These are phyloP conservation scores for Candida methanosorbosa DNA, from an alignment of 805 yeast genomes.

Conservation along the genomic window DNA sequence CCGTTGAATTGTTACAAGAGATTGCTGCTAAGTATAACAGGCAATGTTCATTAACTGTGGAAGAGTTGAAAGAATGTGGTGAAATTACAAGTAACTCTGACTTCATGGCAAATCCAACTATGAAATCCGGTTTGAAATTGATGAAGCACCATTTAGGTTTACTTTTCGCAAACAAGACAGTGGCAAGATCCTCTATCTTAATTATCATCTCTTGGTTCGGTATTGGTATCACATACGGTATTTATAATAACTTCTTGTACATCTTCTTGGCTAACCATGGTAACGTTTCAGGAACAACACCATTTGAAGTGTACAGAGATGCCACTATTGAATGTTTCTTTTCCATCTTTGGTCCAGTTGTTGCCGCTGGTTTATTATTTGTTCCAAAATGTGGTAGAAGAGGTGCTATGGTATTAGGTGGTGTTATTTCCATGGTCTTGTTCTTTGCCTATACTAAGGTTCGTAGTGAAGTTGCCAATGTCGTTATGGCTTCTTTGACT, in stretches of 20 bases:
- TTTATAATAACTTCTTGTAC: constrained; percentile 46
- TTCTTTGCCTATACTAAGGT: constrained; percentile 58
- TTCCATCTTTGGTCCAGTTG: constrained; percentile 44
- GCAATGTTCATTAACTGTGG: constrained; percentile 32
- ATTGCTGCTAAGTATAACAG: constrained; percentile 39
- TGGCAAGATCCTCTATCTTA: constrained; percentile 37
- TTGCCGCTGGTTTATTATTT: constrained; percentile 33
- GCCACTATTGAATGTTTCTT: constrained; percentile 36
- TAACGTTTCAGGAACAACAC: constrained; percentile 31
- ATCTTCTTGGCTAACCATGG: constrained; percentile 43
- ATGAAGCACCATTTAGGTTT: constrained; percentile 31
- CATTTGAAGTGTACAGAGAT: constrained; percentile 36
- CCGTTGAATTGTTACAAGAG: constrained; percentile 30
- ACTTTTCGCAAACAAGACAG: constrained; percentile 36
- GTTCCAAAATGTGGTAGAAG: constrained; percentile 39
- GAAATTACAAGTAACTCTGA: constrained; percentile 21
- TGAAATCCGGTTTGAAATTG: constrained; percentile 17
- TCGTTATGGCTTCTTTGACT: constrained; percentile 39
- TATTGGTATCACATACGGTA: constrained; percentile 50
- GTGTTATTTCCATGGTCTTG: constrained; percentile 45
- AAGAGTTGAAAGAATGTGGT: constrained; percentile 37
- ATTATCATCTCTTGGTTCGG: constrained; percentile 45
- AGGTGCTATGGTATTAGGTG: constrained; percentile 46
- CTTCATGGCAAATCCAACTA: constrained; percentile 13
- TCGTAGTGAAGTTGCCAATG: constrained; percentile 43